Evolutionary conservation across 2,329 filamentous ascomycete genomes (phyloP).

Genomic region (Lachnellula subtilissima): DNA sequence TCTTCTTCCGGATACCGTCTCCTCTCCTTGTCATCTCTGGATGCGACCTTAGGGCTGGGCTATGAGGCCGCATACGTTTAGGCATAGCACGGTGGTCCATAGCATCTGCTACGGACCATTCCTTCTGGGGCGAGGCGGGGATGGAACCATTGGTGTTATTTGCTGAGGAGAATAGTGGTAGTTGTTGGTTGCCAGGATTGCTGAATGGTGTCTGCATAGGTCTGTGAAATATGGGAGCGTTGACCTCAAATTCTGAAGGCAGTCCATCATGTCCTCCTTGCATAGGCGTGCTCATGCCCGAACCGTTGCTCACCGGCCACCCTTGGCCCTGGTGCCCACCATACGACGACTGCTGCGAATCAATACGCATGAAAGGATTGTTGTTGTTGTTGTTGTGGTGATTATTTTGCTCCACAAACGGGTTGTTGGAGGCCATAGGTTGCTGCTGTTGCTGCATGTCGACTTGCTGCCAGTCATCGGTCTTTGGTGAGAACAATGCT

Average conservation of each 20-base stretch:
- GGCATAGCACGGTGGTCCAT: slow-evolving; percentile 45
- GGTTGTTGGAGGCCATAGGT: slow-evolving; percentile 54
- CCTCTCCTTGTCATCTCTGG: slow-evolving; percentile 56
- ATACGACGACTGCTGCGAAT: slow-evolving; percentile 40
- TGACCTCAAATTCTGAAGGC: slow-evolving; percentile 50
- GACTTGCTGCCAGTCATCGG: slow-evolving; percentile 58
- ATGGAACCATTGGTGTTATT: slow-evolving; percentile 44
- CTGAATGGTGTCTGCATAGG: slow-evolving; percentile 53
- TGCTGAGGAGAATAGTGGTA: slow-evolving; percentile 51
- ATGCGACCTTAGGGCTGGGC: slow-evolving; percentile 63
- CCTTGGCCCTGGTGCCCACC: slow-evolving; percentile 26
- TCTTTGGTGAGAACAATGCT: slow-evolving; percentile 60
- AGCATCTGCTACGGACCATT: slow-evolving; percentile 47
- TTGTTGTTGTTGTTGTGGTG: slow-evolving; percentile 44
- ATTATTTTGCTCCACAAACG: slow-evolving; percentile 47
- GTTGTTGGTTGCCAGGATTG: slow-evolving; percentile 45
- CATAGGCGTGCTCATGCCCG: slow-evolving; percentile 70
- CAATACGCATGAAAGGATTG: slow-evolving; percentile 63
- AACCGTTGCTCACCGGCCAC: slow-evolving; percentile 42
- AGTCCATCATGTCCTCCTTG: slow-evolving; percentile 60
- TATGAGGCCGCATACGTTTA: slow-evolving; percentile 63
- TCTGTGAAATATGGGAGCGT: slow-evolving; percentile 45
- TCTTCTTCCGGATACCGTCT: slow-evolving; percentile 89
- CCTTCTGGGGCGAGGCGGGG: slow-evolving; percentile 54
- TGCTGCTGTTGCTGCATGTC: slow-evolving; percentile 52